Evolutionary conservation across 2,329 filamentous ascomycete genomes (phyloP).

Genomic region (Cercospora zeae-maydis): DNA sequence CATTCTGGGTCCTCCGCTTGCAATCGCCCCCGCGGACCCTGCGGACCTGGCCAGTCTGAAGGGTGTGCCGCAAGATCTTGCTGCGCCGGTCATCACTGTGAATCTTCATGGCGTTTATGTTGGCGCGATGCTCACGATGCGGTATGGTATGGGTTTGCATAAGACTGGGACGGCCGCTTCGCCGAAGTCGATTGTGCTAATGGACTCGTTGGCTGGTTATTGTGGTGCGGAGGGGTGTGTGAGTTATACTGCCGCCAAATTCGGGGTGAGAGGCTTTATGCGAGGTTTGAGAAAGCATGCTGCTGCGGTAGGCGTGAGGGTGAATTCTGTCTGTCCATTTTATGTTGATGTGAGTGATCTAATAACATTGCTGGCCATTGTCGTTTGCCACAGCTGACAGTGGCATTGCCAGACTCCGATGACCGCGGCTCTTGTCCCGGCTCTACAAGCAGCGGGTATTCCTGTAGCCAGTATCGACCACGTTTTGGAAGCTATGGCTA

Average conservation of each 20-base stretch:
- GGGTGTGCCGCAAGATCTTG: not conserved
- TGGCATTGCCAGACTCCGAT: not conserved
- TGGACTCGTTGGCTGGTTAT: conserved; percentile 2
- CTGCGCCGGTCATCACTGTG: not conserved
- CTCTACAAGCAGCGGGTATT: not conserved
- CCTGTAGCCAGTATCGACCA: not conserved
- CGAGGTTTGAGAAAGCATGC: conserved; percentile 6
- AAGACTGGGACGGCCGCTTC: not conserved
- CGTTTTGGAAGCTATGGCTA: conserved; percentile 1
- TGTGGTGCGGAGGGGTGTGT: conserved; percentile 2
- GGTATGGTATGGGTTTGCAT: conserved; percentile 4
- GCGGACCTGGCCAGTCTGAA: not conserved
- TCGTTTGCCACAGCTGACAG: not conserved
- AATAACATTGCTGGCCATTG: not conserved
- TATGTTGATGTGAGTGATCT: conserved; percentile 1
- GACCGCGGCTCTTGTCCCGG: not conserved
- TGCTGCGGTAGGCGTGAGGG: not conserved
- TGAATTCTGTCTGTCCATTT: conserved; percentile 6
- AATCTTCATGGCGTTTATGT: conserved; percentile 4
- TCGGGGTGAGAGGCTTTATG: conserved; percentile 1
- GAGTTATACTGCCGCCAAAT: conserved; percentile 2
- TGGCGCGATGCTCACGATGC: not conserved
- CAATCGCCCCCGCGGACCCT: not conserved
- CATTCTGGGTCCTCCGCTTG: not conserved
- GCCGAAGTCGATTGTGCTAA: not conserved